Conservation (phyloP, 257 asterid species). For the Prunella vulgaris region DNA sequence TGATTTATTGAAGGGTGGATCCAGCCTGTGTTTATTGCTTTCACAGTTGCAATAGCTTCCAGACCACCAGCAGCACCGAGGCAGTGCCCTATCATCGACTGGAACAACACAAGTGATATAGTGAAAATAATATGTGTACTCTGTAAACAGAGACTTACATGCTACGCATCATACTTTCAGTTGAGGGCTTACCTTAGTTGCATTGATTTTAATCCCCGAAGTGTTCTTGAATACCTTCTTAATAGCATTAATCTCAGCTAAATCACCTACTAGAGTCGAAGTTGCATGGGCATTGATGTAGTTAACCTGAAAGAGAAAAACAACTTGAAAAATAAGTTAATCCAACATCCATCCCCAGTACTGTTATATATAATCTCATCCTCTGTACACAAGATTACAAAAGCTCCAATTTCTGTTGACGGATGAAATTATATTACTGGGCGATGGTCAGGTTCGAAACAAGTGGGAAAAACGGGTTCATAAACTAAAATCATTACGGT, state of each 20-base stretch:
- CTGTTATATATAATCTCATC: neutral
- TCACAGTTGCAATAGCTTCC: slow-evolving; percentile 88
- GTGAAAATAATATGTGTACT: neutral
- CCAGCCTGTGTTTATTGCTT: slow-evolving; percentile 91
- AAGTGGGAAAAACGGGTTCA: neutral
- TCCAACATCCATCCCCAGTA: neutral
- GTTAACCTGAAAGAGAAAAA: slow-evolving; percentile 46
- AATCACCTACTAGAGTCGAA: slow-evolving; percentile 55
- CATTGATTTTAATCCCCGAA: slow-evolving; percentile 59
- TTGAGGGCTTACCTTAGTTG: slow-evolving; percentile 66
- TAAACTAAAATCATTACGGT: neutral
- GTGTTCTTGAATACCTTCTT: slow-evolving; percentile 62
- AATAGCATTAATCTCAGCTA: slow-evolving; percentile 56
- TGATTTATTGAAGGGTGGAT: slow-evolving; percentile 87
- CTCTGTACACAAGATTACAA: slow-evolving; percentile 1
- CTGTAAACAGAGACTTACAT: neutral
- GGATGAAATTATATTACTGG: neutral
- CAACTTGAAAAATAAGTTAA: slow-evolving; percentile 5
- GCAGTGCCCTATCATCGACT: slow-evolving; percentile 95
- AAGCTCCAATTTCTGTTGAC: neutral
- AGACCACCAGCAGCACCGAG: slow-evolving; percentile 92
- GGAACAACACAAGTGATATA: slow-evolving; percentile 19
- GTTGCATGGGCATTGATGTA: slow-evolving; percentile 68
- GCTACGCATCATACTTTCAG: slow-evolving; percentile 7
- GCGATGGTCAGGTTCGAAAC: neutral